Evolutionary conservation across 176 grass and related monocot genomes (phyloP).

Genomic region (Dactylis glomerata): DNA sequence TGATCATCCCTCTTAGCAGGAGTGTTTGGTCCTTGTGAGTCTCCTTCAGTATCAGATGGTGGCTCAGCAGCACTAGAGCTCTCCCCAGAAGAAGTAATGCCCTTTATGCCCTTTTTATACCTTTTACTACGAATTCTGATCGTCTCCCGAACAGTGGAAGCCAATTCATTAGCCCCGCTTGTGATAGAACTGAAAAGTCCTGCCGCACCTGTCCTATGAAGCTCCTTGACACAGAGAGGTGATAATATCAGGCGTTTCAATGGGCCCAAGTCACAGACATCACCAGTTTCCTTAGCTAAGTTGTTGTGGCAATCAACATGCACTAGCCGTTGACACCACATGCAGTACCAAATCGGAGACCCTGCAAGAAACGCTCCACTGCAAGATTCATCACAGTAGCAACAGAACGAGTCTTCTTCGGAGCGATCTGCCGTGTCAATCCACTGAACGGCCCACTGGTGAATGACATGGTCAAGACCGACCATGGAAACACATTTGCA

Average conservation of each 20-base stretch:
- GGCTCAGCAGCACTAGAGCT: slow-evolving; percentile 30
- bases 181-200: slow-evolving; percentile 73
- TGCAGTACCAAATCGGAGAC: slow-evolving; percentile 77
- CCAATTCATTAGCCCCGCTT: slow-evolving; percentile 79
- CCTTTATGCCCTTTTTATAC: slow-evolving; percentile 44
- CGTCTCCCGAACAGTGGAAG: slow-evolving; percentile 58
- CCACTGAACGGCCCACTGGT: slow-evolving; percentile 89
- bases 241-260: slow-evolving; percentile 73
- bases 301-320: slow-evolving; percentile 88
- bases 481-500: slow-evolving; percentile 87
- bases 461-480: slow-evolving; percentile 61
- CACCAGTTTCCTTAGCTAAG: slow-evolving; percentile 70
- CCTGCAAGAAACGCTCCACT: slow-evolving; percentile 59
- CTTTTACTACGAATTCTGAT: slow-evolving; percentile 58
- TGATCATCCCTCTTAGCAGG: slow-evolving; percentile 30
- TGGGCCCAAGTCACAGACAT: slow-evolving; percentile 76
- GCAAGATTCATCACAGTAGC: slow-evolving; percentile 84
- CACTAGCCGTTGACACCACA: slow-evolving; percentile 83
- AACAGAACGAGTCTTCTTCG: slow-evolving; percentile 76
- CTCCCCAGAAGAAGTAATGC: slow-evolving; percentile 25
- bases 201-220: slow-evolving; percentile 48
- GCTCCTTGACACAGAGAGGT: slow-evolving; percentile 74
- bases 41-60: slow-evolving; percentile 42
- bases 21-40: slow-evolving; percentile 35
- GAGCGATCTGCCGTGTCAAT: slow-evolving; percentile 50